Base-by-base conservation (phyloP, 345 rosid species). In the Lenwebbia sp. region DNA sequence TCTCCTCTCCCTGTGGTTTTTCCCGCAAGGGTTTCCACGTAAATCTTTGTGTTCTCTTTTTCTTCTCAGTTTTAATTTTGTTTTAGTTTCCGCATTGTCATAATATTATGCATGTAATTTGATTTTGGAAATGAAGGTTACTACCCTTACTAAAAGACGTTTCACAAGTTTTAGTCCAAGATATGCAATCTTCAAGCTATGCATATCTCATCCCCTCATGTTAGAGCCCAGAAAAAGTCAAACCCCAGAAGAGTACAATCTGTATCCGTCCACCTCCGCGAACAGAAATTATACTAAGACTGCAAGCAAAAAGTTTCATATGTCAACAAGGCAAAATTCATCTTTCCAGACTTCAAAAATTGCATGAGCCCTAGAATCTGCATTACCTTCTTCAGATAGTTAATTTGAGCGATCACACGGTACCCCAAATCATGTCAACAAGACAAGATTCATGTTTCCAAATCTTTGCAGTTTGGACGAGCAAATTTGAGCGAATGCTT, bases 331-430 rank as follows among this genome's bases (percentile, higher is more conserved):
- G 21, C 13, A 21, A 40, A 17, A 62, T 49, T 54, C 30, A 83
- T 40, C 26, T 44, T 52, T 23, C 13, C 19, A 19, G 75, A 33
- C 10, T 51, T 54, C n/a, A 86, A 51, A 5, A 54, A 13, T 83
- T 49, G 17, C 33, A 54, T 47, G 33, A 54, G 55, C 47, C 55
- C 37, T 26, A 53, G 54, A 40, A 85, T 78, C 54, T 62, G 44
- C 82, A 70, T 86, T 89, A 91, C 96, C 94, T 93, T 95, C 89
- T 95, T 94, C 85, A 95, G 85, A 88, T 95, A 95, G 89, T 95
- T 95, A 90, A 95, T 89, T 75, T 95, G 95, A 76, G 94, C 92
- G 75, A 94, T 85, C 84, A 92, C 93, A 86, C 92, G 91, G 21
- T 90, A 85, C 91, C 89, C 84, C 93, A 94, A 84, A 94, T 88